Base-by-base conservation (phyloP, 2,329 filamentous ascomycete species). In the Thielaviopsis punctulata region DNA sequence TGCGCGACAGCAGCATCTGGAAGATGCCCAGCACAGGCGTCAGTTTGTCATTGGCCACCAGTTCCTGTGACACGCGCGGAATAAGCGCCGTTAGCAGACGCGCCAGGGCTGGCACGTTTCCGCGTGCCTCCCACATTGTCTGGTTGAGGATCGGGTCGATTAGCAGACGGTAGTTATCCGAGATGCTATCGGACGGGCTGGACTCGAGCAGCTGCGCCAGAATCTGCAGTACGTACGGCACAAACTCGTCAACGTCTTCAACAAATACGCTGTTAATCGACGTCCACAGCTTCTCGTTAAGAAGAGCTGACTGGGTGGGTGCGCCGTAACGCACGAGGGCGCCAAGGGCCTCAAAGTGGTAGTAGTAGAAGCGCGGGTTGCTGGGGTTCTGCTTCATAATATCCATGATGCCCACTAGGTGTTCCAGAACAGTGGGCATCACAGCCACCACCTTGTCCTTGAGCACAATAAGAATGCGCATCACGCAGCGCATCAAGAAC, bases 281-380 rank as follows among this genome's bases (percentile, higher is more conserved):
- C 51, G 79, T 73, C 72, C 92, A 95, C 1, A 98, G 73, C 53
- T 80, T 80, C 55, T 81, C 75, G 62, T 95, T 87, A 49, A 96
- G 76, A 59, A 84, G 80, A 24, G 79, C 75, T 9, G 85, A 79
- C 58, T 86, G 78, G 2, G 74, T 72, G 2, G 67, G 56, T 69
- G 82, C 62, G 73, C 86, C 68, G 74, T 81, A 73, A 75, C 67
- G 65, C 21, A 96, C 85, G 47, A 98, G 73, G 15, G 92, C 90
- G 30, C 92, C 92, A 45, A 98, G 71, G 2, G 87, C 86, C 69
- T 98, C 92, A 57, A 98, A 98, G 64, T 95, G 87, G 66, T 90
- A 98, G 71, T 98, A 98, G 69, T 95, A 95, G 69, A 98, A 98
- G 12, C 87, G 79, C 2, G 92, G 92, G 66, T 98, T 98, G 69